Percentiles rank a stretch among this genome's conserved stretches.
Conservation (phyloP, 257 asterid species). For the Handroanthus guayacan region DNA sequence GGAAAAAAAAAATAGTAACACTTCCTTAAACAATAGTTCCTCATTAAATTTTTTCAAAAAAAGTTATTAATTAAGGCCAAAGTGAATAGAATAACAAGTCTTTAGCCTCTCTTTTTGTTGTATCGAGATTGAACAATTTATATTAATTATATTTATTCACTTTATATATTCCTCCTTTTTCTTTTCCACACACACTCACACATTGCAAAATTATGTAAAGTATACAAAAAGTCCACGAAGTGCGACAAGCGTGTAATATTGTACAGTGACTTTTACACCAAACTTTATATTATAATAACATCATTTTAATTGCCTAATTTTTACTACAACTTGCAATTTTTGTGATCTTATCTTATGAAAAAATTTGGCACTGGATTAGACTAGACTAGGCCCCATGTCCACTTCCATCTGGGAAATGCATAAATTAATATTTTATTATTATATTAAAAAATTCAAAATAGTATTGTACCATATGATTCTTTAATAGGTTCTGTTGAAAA, state of each 20-base stretch:
- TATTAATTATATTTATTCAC: not conserved
- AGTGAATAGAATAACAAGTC: conserved; percentile 30
- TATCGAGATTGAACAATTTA: conserved; percentile 29
- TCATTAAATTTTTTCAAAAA: not conserved
- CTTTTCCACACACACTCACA: conserved; percentile 11
- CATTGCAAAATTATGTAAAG: conserved; percentile 23
- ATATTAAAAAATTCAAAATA: conserved; percentile 4
- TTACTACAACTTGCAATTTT: not conserved
- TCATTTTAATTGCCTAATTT: not conserved
- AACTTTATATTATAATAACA: conserved; percentile 31
- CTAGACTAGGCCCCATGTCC: conserved; percentile 51
- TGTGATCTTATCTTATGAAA: conserved; percentile 44
- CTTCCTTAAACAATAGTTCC: conserved; percentile 2
- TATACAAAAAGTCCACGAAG: conserved; percentile 41
- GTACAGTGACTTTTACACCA: conserved; percentile 52
- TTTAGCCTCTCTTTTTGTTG: conserved; percentile 37
- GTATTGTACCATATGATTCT: conserved; percentile 36
- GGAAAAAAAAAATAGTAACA: not conserved
- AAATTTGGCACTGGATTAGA: conserved; percentile 37
- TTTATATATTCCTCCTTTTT: conserved; percentile 2
- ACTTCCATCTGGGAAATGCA: conserved; percentile 55
- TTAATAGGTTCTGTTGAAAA: conserved; percentile 46
- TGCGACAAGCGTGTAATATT: conserved; percentile 71
- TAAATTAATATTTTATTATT: conserved; percentile 41
- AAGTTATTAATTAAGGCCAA: not conserved